Base-by-base conservation (phyloP, 2,329 filamentous ascomycete species). In the Zymoseptoria passerinii region DNA sequence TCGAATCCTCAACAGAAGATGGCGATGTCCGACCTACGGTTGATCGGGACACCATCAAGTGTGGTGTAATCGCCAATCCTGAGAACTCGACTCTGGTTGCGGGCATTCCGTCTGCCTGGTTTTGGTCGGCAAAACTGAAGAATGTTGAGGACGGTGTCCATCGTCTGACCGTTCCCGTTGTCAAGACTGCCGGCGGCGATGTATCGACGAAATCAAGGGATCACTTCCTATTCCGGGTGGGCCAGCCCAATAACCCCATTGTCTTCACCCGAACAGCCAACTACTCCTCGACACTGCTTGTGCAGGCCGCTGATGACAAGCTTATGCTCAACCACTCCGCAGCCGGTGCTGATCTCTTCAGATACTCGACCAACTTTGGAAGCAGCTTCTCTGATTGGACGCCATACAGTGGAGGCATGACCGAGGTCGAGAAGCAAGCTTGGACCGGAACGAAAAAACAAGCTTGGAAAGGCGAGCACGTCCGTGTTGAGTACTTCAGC, bases 401-500 rank as follows among this genome's bases (percentile, higher is more conserved):
- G 13, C 69, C 75, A 2, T 86, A 85, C 65, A 66, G 64, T 19
- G 78, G 80, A 28, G 76, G 75, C 1, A 78, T 80, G 48, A 72
- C 73, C 7, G 76, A 73, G 9, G 71, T 83, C 40, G 61, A 74
- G n/a, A 67, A 73, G 51, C 75, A 78, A 56, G 58, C 73, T 2
- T 85, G 83, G 82, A 75, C 75, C 2, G 83, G 83, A 16, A 57
- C 58, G 16, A 73, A 77, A 16, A 63, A 75, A 4, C 83, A 86
- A 66, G 67, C 70, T 48, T 86, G 84, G 84, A 65, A 77, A 19
- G 83, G 82, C 28, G 77, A 84, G 50, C 83, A 86, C 65, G 74
- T 86, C 48, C 78, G 78, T 9, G 76, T 85, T 20, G 81, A 86
- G 64, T 86, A 86, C 68, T 86, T 78, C 77, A 83, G 77, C 67